Evolutionary conservation across 2,329 filamentous ascomycete species (phyloP).

Genomic region (Xylariales sp.): DNA sequence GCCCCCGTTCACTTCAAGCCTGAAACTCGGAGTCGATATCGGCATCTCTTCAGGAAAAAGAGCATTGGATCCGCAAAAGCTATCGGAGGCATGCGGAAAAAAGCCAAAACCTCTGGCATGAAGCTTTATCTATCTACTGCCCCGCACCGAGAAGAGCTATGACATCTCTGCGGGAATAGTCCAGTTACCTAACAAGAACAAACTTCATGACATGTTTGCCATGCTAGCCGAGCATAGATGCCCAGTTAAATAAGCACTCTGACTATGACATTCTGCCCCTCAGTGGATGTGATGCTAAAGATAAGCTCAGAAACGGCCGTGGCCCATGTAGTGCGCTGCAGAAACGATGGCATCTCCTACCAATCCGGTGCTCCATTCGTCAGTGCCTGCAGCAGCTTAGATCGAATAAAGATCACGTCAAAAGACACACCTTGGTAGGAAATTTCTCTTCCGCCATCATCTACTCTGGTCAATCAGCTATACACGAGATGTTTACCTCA

Average conservation of each 20-base stretch:
- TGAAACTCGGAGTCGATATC: too few species aligned
- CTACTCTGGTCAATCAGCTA: background rate
- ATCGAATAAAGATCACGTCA: background rate
- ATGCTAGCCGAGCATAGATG: conserved; percentile 1
- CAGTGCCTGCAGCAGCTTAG: background rate
- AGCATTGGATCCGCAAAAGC: conserved; percentile 3
- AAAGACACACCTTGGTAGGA: too few species aligned
- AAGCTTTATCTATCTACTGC: conserved; percentile 7
- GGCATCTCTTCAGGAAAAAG: background rate
- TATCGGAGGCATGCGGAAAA: conserved; percentile 4
- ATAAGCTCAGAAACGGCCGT: conserved; percentile 1
- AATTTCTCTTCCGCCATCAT: too few species aligned
- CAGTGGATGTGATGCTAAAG: background rate
- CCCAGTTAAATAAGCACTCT: conserved; percentile 1
- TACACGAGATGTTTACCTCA: conserved; percentile 1
- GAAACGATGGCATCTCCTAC: background rate
- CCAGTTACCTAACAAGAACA: conserved; percentile 7
- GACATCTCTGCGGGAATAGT: conserved; percentile 4
- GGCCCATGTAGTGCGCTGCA: conserved; percentile 2
- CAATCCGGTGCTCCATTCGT: conserved; percentile 1
- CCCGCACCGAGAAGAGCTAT: conserved; percentile 1
- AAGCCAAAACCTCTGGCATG: background rate
- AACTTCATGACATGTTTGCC: conserved; percentile 3
- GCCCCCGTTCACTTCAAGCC: too few species aligned
- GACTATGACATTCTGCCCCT: background rate